phyloP scores from a whole-genome alignment of 2,329 filamentous ascomycete species.

The Hypoxylon sp. region DNA sequence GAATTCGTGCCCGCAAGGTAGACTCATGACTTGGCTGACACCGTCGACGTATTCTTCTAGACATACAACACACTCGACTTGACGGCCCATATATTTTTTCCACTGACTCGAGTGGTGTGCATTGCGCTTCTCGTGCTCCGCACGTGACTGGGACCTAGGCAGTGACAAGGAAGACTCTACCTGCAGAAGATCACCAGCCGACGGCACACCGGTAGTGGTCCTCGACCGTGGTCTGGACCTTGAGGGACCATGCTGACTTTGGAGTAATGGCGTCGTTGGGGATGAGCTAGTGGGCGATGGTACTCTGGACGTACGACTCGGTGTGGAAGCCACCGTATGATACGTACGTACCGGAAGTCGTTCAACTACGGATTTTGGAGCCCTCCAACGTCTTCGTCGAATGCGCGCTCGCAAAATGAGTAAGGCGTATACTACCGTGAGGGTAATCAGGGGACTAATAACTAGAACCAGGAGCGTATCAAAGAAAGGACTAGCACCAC shows the following conservation, averaged over 20 bases:
- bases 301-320: constrained; percentile 68
- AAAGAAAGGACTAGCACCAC: constrained; percentile 91
- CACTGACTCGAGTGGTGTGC: constrained; percentile 63
- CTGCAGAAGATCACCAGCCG: constrained; percentile 62
- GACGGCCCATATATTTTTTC: constrained; percentile 75
- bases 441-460: constrained; percentile 89
- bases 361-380: constrained; percentile 97
- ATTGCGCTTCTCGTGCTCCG: constrained; percentile 64
- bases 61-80: constrained; percentile 94
- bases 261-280: constrained; percentile 84
- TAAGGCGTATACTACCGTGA: constrained; percentile 92
- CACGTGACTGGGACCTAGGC: constrained; percentile 53
- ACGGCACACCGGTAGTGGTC: constrained; percentile 72
- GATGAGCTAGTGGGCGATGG: constrained; percentile 75
- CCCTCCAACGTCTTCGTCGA: constrained; percentile 89
- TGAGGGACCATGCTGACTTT: constrained; percentile 62
- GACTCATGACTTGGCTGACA: constrained; percentile 93
- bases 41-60: constrained; percentile 97
- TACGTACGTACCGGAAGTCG: constrained; percentile 95
- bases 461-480: constrained; percentile 98
- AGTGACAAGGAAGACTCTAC: constrained; percentile 59
- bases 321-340: constrained; percentile 80
- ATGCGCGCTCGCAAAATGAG: constrained; percentile 90
- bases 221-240: constrained; percentile 72
- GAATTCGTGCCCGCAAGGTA: constrained; percentile 98